Base-by-base conservation (phyloP, 768 basidiomycete genomes). In the Mycena vitilis region DNA sequence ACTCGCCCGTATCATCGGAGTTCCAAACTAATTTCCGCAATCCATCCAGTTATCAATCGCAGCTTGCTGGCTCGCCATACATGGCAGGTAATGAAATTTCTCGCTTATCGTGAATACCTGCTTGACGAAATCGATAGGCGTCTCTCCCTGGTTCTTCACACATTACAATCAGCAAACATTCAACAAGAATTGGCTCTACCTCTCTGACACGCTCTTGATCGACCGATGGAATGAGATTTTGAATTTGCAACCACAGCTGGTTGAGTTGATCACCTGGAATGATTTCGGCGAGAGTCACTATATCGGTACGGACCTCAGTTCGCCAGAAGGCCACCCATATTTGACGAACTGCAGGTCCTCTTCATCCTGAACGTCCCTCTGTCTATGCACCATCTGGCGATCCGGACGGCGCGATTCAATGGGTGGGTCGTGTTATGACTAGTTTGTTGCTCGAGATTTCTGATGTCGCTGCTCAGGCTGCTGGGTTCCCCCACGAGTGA, bases 111-210 rank as follows among this genome's bases (percentile, higher is more conserved):
- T 20, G 20, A 36, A 42, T 42, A 8, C 30, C 7, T 36, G 10
- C 5, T 34, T 53, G 16, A 36, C 20, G 15, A 30, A 53, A 34
- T 34, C 52, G 36, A 53, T 36, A 53, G 52, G 52, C 52, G 52
- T 53, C 52, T 53, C 52, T 53, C 52, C 52, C 20, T 53, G 52
- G 52, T 53, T 53, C 52, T 53, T 53, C 52, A 53, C 52, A 34
- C 52, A 53, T 53, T 53, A 53, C 34, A 20, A 36, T 53, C 23
- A 15, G 20, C 52, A 53, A 53, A 53, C 52, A 34, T 53, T 36
- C 52, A 53, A 53, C 52, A 53, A 53, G 15, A 53, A 53, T 53
- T 53, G 52, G 52, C 52, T 53, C 18, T 53, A 53, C 34, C 52
- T 53, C 30, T 53, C 52, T 53, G 52, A 53, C 52, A 53, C 52